Base-by-base conservation (phyloP, 2,329 filamentous ascomycete species). In the Fusarium coffeatum region DNA sequence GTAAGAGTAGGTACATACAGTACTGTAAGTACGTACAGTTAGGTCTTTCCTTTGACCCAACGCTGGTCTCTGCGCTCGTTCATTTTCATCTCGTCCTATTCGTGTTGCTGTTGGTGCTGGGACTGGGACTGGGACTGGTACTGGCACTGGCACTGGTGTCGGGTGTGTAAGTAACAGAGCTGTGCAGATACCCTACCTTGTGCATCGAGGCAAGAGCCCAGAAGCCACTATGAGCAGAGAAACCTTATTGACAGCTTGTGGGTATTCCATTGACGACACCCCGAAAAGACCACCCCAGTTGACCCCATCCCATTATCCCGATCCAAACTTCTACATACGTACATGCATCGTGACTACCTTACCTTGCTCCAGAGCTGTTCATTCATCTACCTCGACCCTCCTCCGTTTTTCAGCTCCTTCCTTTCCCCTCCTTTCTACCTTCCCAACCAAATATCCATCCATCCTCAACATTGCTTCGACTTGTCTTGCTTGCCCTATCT, bases 211-310 rank as follows among this genome's bases (percentile, higher is more conserved):
- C 66, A 74, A 63, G 51, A 66, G 69, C 64, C 71, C 72, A 72
- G 63, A 75, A 51, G 72, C 72, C 70, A 70, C 64, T 45, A 61
- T 71, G 70, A 56, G 66, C 34, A 65, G 41, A 58, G 62, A 74
- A 75, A 75, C 73, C 72, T 75, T 75, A 75, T 75, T 73, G 70
- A 71, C 62, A 67, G 57, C 59, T 55, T 64, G 55, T 68, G 63
- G 67, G 54, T 62, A 69, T 62, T 63, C 61, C 58, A 71, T 75
- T 61, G 71, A 75, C 64, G 50, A 74, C 61, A 72, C 58, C 59
- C 71, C 66, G 62, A 69, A 72, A 53, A 45, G 28, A 34, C 30
- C 48, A 54, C 58, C 60, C 60, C 66, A 61, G 64, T 67, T 53
- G 59, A 72, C 54, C 58, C 64, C 56, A 63, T 71, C 58, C 64